Percentiles rank a stretch among this genome's conserved stretches.
These are phyloP conservation scores for Agaricus subrufescens DNA, from an alignment of 768 basidiomycete genomes.

Conservation along the genomic window DNA sequence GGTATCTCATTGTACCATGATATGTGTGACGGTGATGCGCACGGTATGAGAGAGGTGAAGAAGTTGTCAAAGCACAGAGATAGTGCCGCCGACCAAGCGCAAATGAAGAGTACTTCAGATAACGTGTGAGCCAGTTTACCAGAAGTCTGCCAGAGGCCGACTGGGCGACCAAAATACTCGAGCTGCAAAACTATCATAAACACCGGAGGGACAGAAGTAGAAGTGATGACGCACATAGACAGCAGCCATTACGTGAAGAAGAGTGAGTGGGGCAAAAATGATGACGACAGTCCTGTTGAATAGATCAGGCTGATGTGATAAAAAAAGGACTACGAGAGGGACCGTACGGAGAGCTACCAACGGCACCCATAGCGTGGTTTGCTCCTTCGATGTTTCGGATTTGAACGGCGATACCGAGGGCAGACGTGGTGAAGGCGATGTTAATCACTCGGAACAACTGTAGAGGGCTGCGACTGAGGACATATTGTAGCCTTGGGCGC, in stretches of 20 bases:
- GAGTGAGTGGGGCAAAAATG: constrained; percentile 78
- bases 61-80: constrained; percentile 90
- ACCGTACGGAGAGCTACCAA: constrained; percentile 80
- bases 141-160: constrained; percentile 90
- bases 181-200: constrained; percentile 43
- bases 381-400: constrained; percentile 58
- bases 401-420: constrained; percentile 73
- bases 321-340: neutral
- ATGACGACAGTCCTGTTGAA: constrained; percentile 66
- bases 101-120: constrained; percentile 85
- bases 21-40: constrained; percentile 51
- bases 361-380: constrained; percentile 53
- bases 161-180: constrained; percentile 88
- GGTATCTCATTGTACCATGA: constrained; percentile 74
- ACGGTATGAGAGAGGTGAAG: constrained; percentile 82
- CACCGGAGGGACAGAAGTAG: neutral
- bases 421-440: constrained; percentile 74
- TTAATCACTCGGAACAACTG: constrained; percentile 85
- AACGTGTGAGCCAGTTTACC: constrained; percentile 84
- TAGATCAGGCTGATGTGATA: neutral
- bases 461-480: constrained; percentile 8
- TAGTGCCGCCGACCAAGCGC: constrained; percentile 88
- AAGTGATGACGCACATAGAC: constrained; percentile 60
- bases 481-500: neutral
- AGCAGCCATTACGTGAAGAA: constrained; percentile 80